A percentile compares a stretch with the other conserved stretches of the same genome.
These are phyloP conservation scores for Papiliotrema flavescens DNA, from an alignment of 1,284 basidiomycete species.

Conservation along the genomic window DNA sequence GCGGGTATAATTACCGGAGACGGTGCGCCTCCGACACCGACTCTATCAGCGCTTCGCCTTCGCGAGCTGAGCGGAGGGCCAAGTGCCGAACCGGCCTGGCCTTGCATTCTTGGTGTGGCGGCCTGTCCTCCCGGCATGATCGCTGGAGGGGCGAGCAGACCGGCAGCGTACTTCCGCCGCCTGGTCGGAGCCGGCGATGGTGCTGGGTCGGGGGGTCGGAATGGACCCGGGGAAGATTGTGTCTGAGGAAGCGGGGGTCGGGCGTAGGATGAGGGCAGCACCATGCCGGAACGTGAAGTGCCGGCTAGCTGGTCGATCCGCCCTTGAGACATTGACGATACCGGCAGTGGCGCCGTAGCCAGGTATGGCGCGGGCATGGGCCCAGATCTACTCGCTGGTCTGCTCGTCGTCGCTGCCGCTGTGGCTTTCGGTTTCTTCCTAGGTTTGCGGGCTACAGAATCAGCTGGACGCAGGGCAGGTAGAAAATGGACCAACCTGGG, in stretches of 20 bases:
- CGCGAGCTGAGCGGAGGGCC: slow-evolving; percentile 6
- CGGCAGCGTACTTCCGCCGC: slow-evolving; percentile 21
- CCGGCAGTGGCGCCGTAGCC: background rate
- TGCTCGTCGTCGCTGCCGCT: too few species aligned
- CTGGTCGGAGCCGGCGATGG: background rate
- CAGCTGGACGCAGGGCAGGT: too few species aligned
- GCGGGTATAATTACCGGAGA: background rate
- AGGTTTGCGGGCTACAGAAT: background rate
- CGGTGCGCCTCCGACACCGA: slow-evolving; percentile 4
- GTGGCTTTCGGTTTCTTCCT: background rate
- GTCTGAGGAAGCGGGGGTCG: too few species aligned
- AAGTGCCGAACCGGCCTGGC: background rate
- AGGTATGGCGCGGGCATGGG: background rate
- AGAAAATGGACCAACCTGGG: too few species aligned
- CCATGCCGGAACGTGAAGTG: slow-evolving; percentile 2
- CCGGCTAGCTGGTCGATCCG: background rate
- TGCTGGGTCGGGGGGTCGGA: background rate
- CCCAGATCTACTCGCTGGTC: background rate
- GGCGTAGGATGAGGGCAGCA: slow-evolving; percentile 18
- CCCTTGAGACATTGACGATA: background rate
- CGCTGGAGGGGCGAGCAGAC: slow-evolving; percentile 30
- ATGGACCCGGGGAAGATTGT: too few species aligned
- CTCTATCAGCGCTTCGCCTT: slow-evolving; percentile 17
- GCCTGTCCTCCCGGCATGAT: slow-evolving; percentile 35
- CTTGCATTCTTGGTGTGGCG: slow-evolving; percentile 21